Evolutionary conservation across 768 basidiomycete genomes (phyloP), one percentile per base, ranked within the genome.

Genomic region (Suillus sp.): DNA sequence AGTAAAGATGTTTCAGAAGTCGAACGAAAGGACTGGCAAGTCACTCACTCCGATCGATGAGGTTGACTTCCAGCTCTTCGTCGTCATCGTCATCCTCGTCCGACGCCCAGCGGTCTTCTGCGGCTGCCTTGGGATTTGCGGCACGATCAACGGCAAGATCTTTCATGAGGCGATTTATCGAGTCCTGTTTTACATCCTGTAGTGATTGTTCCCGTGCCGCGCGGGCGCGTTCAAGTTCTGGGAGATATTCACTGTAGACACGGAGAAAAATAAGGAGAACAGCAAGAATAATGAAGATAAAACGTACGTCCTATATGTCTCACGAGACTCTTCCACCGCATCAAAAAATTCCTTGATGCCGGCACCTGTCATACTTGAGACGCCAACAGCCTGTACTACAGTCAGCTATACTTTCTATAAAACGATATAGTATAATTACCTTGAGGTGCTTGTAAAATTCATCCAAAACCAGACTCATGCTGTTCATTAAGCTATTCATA

Each of bases 401-500:
- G 35, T 27, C 42, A 37, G 38, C 14, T 34, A 63, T 43, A 27
- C 47, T 45, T 47, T 25, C 48, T 40, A 10, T 25, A 25, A 16
- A 27, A 35, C 2, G 57, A 66, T 27, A 58, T 47, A 40, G 14
- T 58, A 34, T 22, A 37, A 84, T 45, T 58, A 94, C 96, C 81
- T 93, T 93, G 60, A 99, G 80, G 67, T 97, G 91, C 76, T 95
- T 93, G 78, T 99, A 99, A 70, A 99, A 99, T 72, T 99, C 97
- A 71, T 99, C 97, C 60, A 99, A 78, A 8, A 99, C 96, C 59
- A 99, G 77, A 74, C 96, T 95, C 97, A 99, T 99, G 72, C 93
- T 95, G 67, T 96, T 95, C 96, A 99, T 99, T 66, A 99, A 79
- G 72, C 94, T 96, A 74, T 93, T 96, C 95, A 98, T 97, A 75